Conservation (phyloP, 78 protist genomes). For the Polysphondylium violaceum region DNA sequence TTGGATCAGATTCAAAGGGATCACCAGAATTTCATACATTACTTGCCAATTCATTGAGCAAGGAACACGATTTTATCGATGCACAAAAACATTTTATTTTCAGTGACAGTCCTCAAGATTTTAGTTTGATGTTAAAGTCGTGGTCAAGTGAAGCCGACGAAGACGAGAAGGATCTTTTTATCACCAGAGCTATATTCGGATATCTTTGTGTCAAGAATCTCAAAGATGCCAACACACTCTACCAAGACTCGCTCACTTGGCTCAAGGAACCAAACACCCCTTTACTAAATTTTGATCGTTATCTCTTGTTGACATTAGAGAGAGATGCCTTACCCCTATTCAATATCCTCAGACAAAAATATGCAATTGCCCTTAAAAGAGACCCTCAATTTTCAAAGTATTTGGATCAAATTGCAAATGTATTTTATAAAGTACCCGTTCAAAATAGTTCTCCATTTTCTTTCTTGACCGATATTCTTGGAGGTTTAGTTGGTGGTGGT, state of each 20-base stretch:
- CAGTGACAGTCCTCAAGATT: constrained; percentile 29
- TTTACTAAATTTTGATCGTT: constrained; percentile 53
- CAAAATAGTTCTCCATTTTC: not conserved
- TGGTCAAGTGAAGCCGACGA: constrained; percentile 20
- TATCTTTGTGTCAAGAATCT: constrained; percentile 27
- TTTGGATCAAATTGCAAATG: constrained; percentile 65
- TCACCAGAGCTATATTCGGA: constrained; percentile 65
- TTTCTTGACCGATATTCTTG: too few species aligned
- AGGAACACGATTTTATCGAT: constrained; percentile 50
- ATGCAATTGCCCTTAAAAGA: constrained; percentile 52
- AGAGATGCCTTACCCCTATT: constrained; percentile 84
- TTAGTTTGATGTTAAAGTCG: constrained; percentile 9
- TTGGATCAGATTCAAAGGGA: constrained; percentile 36
- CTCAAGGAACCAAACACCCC: constrained; percentile 32
- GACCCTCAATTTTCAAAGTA: constrained; percentile 68
- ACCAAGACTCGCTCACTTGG: not conserved
- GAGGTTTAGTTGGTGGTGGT: constrained; percentile 67
- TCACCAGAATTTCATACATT: constrained; percentile 45
- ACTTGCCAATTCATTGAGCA: constrained; percentile 29
- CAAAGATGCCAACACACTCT: constrained; percentile 7
- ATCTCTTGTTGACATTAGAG: constrained; percentile 50
- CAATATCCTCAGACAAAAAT: constrained; percentile 48
- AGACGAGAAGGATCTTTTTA: constrained; percentile 56
- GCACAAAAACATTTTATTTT: constrained; percentile 66
- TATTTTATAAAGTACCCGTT: constrained; percentile 53